Percentiles rank a stretch among this genome's conserved stretches.
phyloP scores from a whole-genome alignment of 805 yeast species.

The Pichia scutulata region DNA sequence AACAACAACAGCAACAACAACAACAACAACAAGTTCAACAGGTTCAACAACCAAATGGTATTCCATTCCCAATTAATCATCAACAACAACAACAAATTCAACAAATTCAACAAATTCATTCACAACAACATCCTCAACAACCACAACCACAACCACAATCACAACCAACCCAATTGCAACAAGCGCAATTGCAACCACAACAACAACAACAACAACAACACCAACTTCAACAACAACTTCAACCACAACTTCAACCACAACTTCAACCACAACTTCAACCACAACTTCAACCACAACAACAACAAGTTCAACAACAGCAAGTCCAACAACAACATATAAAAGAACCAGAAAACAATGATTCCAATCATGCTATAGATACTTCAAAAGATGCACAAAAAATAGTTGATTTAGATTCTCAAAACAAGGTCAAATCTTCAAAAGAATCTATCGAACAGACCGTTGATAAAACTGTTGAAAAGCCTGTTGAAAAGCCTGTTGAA shows the following conservation, averaged over 20 bases:
- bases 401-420: background rate
- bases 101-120: slow-evolving; percentile 10
- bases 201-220: background rate
- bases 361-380: background rate
- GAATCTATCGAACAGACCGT: background rate
- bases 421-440: background rate
- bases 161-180: background rate
- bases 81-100: slow-evolving; percentile 19
- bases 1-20: slow-evolving; percentile 28
- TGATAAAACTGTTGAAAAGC: background rate
- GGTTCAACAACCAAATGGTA: slow-evolving; percentile 21
- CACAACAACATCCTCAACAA: slow-evolving; percentile 5
- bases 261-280: slow-evolving; percentile 10
- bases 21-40: slow-evolving; percentile 28
- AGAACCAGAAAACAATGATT: background rate
- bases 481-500: background rate
- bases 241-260: slow-evolving; percentile 9
- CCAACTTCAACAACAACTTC: background rate
- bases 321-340: background rate
- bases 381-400: background rate
- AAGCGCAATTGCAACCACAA: background rate
- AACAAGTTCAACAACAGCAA: background rate
- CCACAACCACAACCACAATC: background rate
- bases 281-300: slow-evolving; percentile 8
- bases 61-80: slow-evolving; percentile 9